Conservation (phyloP, 2,329 filamentous ascomycete species). For the Neofusicoccum cordaticola region DNA sequence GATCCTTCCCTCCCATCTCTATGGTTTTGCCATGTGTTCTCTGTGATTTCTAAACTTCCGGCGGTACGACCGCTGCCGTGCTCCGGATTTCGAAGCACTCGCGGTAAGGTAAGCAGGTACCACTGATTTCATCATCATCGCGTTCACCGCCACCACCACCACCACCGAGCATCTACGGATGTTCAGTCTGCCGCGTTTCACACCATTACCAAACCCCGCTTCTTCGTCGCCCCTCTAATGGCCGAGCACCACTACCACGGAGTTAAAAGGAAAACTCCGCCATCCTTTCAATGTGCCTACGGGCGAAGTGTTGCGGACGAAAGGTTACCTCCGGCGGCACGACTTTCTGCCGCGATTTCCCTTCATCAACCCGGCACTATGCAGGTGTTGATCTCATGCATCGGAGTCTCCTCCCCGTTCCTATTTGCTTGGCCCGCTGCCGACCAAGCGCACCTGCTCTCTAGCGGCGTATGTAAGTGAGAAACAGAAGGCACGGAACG, state of each 20-base stretch:
- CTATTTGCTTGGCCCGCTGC: neutral
- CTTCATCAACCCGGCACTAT: neutral
- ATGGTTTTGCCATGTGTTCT: neutral
- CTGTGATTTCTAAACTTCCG: neutral
- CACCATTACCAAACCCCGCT: too few relatives aligned
- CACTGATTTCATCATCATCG: too few relatives aligned
- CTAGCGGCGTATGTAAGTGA: neutral
- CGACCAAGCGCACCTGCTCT: neutral
- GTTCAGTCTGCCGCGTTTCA: too few relatives aligned
- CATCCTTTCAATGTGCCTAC: too few relatives aligned
- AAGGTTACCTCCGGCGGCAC: neutral
- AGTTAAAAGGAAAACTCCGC: too few relatives aligned
- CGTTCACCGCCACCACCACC: too few relatives aligned
- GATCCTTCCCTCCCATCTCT: neutral
- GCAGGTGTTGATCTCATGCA: neutral
- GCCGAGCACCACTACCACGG: too few relatives aligned
- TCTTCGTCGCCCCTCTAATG: too few relatives aligned
- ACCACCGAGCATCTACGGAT: too few relatives aligned
- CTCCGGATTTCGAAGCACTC: neutral
- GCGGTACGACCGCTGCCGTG: neutral
- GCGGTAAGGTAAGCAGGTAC: too few relatives aligned
- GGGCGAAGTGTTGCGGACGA: neutral
- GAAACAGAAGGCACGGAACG: neutral
- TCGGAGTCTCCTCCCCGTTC: neutral
- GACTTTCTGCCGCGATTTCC: neutral